These are phyloP conservation scores for Neofusicoccum kwambonambiense DNA, from an alignment of 2,329 filamentous ascomycete genomes.

Conservation along the genomic window DNA sequence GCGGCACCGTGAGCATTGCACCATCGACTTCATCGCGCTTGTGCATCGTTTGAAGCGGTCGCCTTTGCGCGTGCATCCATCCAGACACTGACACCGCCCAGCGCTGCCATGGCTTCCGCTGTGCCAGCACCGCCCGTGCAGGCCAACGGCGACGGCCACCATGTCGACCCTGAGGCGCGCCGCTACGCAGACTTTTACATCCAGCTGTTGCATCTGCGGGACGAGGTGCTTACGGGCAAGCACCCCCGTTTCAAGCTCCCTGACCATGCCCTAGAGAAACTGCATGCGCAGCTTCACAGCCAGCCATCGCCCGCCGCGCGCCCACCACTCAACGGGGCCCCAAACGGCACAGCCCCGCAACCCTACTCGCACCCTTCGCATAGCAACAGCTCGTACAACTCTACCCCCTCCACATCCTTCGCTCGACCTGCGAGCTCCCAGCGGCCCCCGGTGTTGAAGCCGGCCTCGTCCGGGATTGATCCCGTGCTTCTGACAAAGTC, in stretches of 20 bases:
- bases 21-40: background rate
- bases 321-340: constrained; percentile 7
- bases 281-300: constrained; percentile 26
- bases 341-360: constrained; percentile 7
- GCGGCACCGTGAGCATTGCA: constrained; percentile 12
- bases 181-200: constrained; percentile 60
- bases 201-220: constrained; percentile 76
- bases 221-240: constrained; percentile 75
- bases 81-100: constrained; percentile 1
- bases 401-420: constrained; percentile 21
- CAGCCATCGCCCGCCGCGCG: constrained; percentile 25
- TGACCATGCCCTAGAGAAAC: constrained; percentile 49
- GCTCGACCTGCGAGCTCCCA: constrained; percentile 17
- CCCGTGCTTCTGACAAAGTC: constrained; percentile 85
- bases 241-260: constrained; percentile 63
- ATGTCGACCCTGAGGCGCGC: constrained; percentile 33
- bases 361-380: constrained; percentile 6
- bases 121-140: constrained; percentile 25
- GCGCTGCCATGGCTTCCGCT: constrained; percentile 17
- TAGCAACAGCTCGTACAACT: constrained; percentile 20
- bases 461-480: constrained; percentile 68
- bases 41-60: constrained; percentile 4
- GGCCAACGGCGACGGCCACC: constrained; percentile 35
- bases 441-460: constrained; percentile 29
- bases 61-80: background rate